phyloP scores from a whole-genome alignment of 2,329 filamentous ascomycete species.

The Exophiala oligosperma region DNA sequence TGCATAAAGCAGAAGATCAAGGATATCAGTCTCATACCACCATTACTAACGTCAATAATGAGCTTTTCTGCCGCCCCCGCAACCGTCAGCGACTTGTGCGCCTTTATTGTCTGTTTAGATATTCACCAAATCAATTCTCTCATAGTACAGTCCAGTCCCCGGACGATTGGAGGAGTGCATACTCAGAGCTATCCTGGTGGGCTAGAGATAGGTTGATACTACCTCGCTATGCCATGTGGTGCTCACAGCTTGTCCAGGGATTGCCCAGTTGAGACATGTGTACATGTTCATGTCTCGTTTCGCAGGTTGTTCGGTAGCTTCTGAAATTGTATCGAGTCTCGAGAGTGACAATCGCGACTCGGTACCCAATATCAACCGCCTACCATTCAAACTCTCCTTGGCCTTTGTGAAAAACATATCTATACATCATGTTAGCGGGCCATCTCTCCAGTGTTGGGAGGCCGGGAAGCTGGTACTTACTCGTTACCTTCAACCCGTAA shows the following conservation, averaged over 20 bases:
- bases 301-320: no score
- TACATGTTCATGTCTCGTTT: no score
- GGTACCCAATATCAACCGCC: slow-evolving; percentile 15
- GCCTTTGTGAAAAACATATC: slow-evolving; percentile 96
- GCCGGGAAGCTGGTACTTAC: slow-evolving; percentile 45
- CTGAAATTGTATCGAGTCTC: no score
- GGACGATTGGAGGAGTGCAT: background rate
- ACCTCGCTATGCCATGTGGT: no score
- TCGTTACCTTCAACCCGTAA: slow-evolving; percentile 92
- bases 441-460: background rate
- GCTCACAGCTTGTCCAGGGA: no score
- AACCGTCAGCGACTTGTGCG: background rate
- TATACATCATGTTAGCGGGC: slow-evolving; percentile 33
- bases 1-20: background rate
- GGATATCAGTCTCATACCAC: background rate
- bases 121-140: background rate
- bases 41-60: background rate
- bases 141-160: background rate
- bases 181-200: no score
- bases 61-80: background rate
- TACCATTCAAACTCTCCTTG: slow-evolving; percentile 98
- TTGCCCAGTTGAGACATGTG: no score
- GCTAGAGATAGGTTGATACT: no score
- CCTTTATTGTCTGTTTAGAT: background rate
- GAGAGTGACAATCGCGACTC: no score